Base-by-base conservation (phyloP, 2,329 filamentous ascomycete genomes). In the Aspergillus sp. region DNA sequence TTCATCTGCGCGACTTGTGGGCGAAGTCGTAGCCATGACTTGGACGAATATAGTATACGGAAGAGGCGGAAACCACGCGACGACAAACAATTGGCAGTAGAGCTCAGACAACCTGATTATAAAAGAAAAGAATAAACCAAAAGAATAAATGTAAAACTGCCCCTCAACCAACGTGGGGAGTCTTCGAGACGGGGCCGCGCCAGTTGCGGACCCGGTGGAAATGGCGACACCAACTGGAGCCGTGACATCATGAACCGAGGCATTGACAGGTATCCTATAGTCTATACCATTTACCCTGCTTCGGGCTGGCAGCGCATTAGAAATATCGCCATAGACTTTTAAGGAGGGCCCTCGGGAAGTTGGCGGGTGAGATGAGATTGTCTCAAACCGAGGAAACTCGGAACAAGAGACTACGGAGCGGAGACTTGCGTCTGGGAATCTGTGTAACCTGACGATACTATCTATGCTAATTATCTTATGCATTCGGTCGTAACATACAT, bases 1-100 rank as follows among this genome's bases (percentile, higher is more conserved):
- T 69, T 77, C 75, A 44, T 77, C 73, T 24, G 74, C 74, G 55
- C 75, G 73, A 54, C 61, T 66, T 41, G 64, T 54, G 35, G 63
- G 57, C 48, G 62, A 49, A 39, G 64, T 60, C 43, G 39, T 57
- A 31, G 64, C 66, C 69, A 73, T 72, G 27, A 4, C 27, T 11
- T 47, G 33, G 41, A 39, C 41, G 27, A 47, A 46, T 55, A 40
- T 46, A 54, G 24, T 31, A 45, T 33, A 52, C n/a, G n/a, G n/a
- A n/a, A n/a, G n/a, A n/a, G n/a, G n/a, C n/a, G n/a, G 37, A 52
- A 11, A 39, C 17, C 45, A 4, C 51, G 49, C 31, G 27, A 54
- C 6, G 40, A 51, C n/a, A 12, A 52, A 45, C 39, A 43, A 50
- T 17, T 39, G 19, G 8, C 4, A 17, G 15, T 11, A 31, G 12